Conservation (phyloP, 2,329 filamentous ascomycete species). For the Botrytis fragariae region DNA sequence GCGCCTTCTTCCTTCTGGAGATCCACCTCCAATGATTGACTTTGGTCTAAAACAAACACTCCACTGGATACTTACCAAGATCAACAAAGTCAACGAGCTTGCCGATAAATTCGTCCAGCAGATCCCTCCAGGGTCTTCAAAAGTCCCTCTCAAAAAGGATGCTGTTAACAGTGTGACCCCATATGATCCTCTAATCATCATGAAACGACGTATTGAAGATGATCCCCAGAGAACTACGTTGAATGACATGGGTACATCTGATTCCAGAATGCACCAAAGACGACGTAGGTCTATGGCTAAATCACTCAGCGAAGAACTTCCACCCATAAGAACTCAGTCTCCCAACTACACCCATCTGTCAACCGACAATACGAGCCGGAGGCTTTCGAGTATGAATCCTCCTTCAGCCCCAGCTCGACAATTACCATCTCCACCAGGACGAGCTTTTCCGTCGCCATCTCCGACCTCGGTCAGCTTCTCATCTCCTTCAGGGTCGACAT, state of each 20-base stretch:
- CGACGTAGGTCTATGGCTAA: constrained; percentile 27
- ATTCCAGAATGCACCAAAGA: constrained; percentile 28
- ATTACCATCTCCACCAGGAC: constrained; percentile 36
- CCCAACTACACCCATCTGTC: constrained; percentile 21
- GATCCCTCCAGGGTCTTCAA: constrained; percentile 24
- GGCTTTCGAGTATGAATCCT: constrained; percentile 35
- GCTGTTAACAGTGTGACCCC: constrained; percentile 18
- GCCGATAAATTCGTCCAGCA: constrained; percentile 34
- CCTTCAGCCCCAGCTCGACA: constrained; percentile 35
- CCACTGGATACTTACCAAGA: constrained; percentile 34
- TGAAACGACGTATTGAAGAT: constrained; percentile 33
- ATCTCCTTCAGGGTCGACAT: constrained; percentile 31
- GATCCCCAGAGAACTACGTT: constrained; percentile 24
- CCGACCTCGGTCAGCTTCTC: constrained; percentile 35
- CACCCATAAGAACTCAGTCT: constrained; percentile 29
- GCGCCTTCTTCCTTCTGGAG: constrained; percentile 24
- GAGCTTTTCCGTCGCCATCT: constrained; percentile 35
- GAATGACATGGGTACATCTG: constrained; percentile 23
- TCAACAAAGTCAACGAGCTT: constrained; percentile 35
- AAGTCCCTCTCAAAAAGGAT: constrained; percentile 21
- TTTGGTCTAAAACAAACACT: constrained; percentile 34
- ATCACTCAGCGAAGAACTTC: constrained; percentile 27
- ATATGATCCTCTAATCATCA: constrained; percentile 29
- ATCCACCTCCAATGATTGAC: constrained; percentile 33
- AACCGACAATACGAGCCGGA: constrained; percentile 23